Conservation (phyloP, 139 green algal genomes). For the Picochlorum sp. region DNA sequence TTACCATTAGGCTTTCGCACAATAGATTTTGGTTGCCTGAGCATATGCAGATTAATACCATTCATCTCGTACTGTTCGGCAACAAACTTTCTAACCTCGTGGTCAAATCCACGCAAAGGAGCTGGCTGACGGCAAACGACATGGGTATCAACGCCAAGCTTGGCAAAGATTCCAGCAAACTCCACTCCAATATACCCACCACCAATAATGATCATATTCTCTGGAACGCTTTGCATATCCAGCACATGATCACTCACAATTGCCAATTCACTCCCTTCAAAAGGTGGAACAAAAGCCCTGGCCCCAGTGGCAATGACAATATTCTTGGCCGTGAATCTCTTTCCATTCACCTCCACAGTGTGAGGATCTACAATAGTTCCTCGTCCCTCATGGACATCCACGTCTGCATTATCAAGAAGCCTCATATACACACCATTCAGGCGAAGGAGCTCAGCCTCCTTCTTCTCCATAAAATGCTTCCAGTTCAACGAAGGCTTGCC, state of each 20-base stretch:
- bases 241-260: slow-evolving; percentile 93
- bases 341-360: slow-evolving; percentile 67
- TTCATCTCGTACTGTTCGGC: slow-evolving; percentile 32
- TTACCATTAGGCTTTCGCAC: not conserved
- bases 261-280: slow-evolving; percentile 53
- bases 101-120: slow-evolving; percentile 57
- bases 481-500: not conserved
- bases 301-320: slow-evolving; percentile 91
- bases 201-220: slow-evolving; percentile 73
- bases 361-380: slow-evolving; percentile 75
- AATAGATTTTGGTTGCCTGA: slow-evolving; percentile 7
- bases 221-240: slow-evolving; percentile 49
- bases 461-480: slow-evolving; percentile 58
- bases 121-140: slow-evolving; percentile 60
- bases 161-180: slow-evolving; percentile 90
- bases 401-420: slow-evolving; percentile 66
- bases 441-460: slow-evolving; percentile 59
- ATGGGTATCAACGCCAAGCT: slow-evolving; percentile 78
- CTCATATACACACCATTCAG: slow-evolving; percentile 88
- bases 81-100: slow-evolving; percentile 29
- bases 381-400: slow-evolving; percentile 66
- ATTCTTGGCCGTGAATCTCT: slow-evolving; percentile 53
- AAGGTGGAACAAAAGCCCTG: slow-evolving; percentile 29
- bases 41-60: slow-evolving; percentile 9
- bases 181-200: slow-evolving; percentile 96